Percentiles rank a stretch among this genome's conserved stretches.
Conservation (phyloP, 1,139 yeast species). For the Casaregolazyma lundiana region DNA sequence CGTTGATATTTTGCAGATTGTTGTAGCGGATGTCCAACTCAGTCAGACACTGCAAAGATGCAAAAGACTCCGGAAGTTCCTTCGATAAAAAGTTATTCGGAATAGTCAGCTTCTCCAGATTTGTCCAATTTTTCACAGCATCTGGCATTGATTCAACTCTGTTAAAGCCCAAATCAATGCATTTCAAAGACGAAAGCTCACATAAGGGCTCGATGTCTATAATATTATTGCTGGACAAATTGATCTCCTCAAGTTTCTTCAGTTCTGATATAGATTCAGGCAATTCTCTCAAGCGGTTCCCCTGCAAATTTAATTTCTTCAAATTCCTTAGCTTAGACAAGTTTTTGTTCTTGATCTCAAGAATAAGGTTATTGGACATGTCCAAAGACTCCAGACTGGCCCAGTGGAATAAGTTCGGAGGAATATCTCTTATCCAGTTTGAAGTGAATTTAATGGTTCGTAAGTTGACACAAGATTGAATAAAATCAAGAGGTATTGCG, state of each 20-base stretch:
- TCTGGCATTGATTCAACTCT: conserved; percentile 57
- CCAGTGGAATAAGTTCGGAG: conserved; percentile 67
- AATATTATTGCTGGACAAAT: conserved; percentile 78
- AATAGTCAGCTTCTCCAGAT: conserved; percentile 64
- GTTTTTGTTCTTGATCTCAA: conserved; percentile 29
- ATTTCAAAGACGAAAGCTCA: conserved; percentile 53
- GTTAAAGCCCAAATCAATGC: conserved; percentile 81
- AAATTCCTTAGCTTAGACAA: conserved; percentile 29
- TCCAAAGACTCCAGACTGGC: conserved; percentile 64
- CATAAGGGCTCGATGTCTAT: conserved; percentile 66
- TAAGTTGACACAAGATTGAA: conserved; percentile 74
- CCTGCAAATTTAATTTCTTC: conserved; percentile 43
- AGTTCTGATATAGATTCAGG: conserved; percentile 62
- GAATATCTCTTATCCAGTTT: conserved; percentile 72
- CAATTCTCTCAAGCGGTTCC: conserved; percentile 64
- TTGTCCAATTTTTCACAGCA: conserved; percentile 54
- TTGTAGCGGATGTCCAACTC: conserved; percentile 79
- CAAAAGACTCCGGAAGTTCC: conserved; percentile 51
- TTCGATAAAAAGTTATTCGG: conserved; percentile 69
- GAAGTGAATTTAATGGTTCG: conserved; percentile 62
- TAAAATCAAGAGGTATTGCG: conserved; percentile 75
- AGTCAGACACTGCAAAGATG: conserved; percentile 52
- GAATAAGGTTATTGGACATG: conserved; percentile 40
- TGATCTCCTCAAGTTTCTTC: conserved; percentile 53
- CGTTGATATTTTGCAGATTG: conserved; percentile 57